Evolutionary conservation across 2,329 filamentous ascomycete species (phyloP).

Genomic region (Cytospora mali): DNA sequence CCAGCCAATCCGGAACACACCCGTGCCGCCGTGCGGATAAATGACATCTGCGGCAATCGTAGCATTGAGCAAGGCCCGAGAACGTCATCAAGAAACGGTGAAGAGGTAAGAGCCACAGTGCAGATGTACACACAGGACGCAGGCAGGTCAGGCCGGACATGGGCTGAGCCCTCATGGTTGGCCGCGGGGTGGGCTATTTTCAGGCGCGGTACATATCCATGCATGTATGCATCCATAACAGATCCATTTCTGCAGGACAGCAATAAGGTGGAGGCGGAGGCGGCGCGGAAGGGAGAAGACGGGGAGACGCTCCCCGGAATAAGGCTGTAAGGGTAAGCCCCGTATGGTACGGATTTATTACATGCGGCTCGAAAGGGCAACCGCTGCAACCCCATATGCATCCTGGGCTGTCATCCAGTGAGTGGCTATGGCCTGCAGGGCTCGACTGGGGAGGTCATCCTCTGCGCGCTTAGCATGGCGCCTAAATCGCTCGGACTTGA

Average conservation of each 20-base stretch:
- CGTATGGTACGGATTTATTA: not conserved
- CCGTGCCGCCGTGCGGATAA: conserved; percentile 8
- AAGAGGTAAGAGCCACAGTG: not conserved
- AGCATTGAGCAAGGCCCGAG: conserved; percentile 1
- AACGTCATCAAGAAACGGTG: conserved; percentile 17
- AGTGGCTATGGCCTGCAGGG: conserved; percentile 18
- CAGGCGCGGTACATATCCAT: not conserved
- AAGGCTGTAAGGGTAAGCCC: not conserved
- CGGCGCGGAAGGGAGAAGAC: not conserved
- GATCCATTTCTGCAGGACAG: not conserved
- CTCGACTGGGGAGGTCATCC: conserved; percentile 14
- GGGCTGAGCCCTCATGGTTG: conserved; percentile 22
- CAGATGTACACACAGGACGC: not conserved
- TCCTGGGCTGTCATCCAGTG: conserved; percentile 7
- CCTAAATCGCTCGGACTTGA: conserved; percentile 11
- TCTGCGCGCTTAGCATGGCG: conserved; percentile 22
- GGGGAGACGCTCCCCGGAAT: not conserved
- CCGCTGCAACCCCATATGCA: not conserved
- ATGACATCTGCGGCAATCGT: conserved; percentile 7
- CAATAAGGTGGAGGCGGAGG: not conserved
- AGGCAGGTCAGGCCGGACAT: conserved; percentile 16
- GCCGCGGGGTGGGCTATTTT: conserved; percentile 21
- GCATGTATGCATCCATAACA: not conserved
- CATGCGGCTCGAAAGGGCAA: not conserved
- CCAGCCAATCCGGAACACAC: conserved; percentile 12